Conservation (phyloP, 2,329 filamentous ascomycete genomes). For the Exserohilum turcica region DNA sequence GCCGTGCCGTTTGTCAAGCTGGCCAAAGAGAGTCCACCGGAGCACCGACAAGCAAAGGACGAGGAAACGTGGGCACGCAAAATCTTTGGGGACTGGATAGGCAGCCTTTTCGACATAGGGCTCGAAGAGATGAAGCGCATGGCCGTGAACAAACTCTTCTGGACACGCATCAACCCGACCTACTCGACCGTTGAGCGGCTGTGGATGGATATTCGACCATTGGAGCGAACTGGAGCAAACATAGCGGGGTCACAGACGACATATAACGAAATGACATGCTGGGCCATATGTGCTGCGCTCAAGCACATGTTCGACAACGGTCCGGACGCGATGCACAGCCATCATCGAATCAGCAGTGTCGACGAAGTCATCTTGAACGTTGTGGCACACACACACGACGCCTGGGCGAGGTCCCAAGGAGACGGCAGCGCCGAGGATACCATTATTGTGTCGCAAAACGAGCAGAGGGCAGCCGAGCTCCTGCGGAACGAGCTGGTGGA, state of each 20-base stretch:
- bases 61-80: conserved; percentile 2
- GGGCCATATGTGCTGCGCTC: conserved; percentile 45
- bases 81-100: conserved; percentile 24
- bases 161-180: not conserved
- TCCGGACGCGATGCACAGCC: conserved; percentile 22
- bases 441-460: not conserved
- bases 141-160: not conserved
- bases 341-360: conserved; percentile 22
- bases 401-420: not conserved
- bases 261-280: conserved; percentile 33
- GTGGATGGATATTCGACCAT: conserved; percentile 38
- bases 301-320: conserved; percentile 37
- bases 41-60: not conserved
- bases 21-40: not conserved
- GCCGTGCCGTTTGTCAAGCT: conserved; percentile 36
- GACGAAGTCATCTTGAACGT: conserved; percentile 44
- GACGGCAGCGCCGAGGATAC: not conserved
- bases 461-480: not conserved
- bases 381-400: conserved; percentile 21
- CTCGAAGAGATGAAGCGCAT: conserved; percentile 11
- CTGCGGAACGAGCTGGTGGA: conserved; percentile 28
- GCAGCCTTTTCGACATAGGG: conserved; percentile 14
- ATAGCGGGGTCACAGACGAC: conserved; percentile 23
- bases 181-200: conserved; percentile 32
- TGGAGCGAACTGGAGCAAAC: conserved; percentile 27